These are phyloP conservation scores for Heliamphora exappendiculata DNA, from an alignment of 148 eudicot species.

Conservation along the genomic window DNA sequence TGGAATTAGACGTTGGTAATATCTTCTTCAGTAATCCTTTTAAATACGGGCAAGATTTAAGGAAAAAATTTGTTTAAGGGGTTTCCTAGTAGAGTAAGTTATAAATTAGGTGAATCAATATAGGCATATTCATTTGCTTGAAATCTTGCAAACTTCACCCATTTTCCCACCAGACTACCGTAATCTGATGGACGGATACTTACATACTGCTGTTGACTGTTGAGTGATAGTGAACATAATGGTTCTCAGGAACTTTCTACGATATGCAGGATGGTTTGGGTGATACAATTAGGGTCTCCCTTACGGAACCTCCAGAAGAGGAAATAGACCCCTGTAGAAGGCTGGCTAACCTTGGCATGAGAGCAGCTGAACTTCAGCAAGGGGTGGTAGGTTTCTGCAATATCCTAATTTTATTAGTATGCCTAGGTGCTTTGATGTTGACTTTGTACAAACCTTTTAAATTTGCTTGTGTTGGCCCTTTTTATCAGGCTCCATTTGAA, in stretches of 20 bases:
- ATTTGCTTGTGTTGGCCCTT: constrained; percentile 1
- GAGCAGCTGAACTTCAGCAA: constrained; percentile 74
- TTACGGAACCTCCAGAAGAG: constrained; percentile 91
- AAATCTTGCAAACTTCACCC: neutral
- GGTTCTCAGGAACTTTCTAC: constrained; percentile 4
- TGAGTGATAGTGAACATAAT: neutral
- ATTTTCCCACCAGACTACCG: neutral
- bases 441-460: constrained; percentile 5
- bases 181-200: neutral
- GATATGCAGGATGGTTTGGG: constrained; percentile 82
- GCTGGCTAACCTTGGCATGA: constrained; percentile 85
- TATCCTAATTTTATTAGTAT: neutral
- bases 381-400: constrained; percentile 68
- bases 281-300: constrained; percentile 91
- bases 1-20: neutral
- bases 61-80: neutral
- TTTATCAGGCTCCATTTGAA: constrained; percentile 75
- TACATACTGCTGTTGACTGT: neutral
- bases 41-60: neutral
- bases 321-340: constrained; percentile 97
- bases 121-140: neutral
- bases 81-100: neutral
- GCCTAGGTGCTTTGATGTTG: neutral
- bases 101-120: neutral
- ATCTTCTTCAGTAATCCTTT: neutral